phyloP scores from a whole-genome alignment of 176 grass and related monocot genomes.

The Luzula sylvatica region DNA sequence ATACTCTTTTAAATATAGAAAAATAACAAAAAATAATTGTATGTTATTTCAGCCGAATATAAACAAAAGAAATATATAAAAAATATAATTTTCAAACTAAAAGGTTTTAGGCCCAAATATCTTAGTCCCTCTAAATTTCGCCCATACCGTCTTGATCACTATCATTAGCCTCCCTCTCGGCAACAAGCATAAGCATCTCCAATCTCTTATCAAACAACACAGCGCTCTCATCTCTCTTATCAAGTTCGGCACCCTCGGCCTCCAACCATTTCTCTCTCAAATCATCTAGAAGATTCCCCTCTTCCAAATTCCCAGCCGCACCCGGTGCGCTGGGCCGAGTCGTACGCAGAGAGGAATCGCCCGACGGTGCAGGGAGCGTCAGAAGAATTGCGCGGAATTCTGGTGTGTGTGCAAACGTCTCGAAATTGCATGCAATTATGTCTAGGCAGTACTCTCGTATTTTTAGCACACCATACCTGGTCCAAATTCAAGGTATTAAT shows the following conservation, averaged over 20 bases:
- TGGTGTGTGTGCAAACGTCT: constrained; percentile 53
- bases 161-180: constrained; percentile 42
- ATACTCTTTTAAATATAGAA: too few relatives aligned
- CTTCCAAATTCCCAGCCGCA: constrained; percentile 29
- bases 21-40: too few relatives aligned
- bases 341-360: constrained; percentile 43
- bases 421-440: constrained; percentile 76
- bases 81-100: neutral
- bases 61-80: constrained; percentile 1
- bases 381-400: constrained; percentile 72
- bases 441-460: constrained; percentile 87
- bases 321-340: constrained; percentile 63
- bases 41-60: too few relatives aligned
- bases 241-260: constrained; percentile 55
- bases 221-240: constrained; percentile 89
- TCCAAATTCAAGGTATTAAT: constrained; percentile 12
- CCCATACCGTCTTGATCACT: neutral
- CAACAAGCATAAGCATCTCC: constrained; percentile 68
- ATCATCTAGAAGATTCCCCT: constrained; percentile 93
- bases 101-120: neutral
- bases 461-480: constrained; percentile 76
- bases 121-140: too few relatives aligned
- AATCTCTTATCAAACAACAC: constrained; percentile 55
- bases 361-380: constrained; percentile 76
- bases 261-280: constrained; percentile 87